Evolutionary conservation across 2,329 filamentous ascomycete genomes (phyloP).

Genomic region (Aspergillus sp.): DNA sequence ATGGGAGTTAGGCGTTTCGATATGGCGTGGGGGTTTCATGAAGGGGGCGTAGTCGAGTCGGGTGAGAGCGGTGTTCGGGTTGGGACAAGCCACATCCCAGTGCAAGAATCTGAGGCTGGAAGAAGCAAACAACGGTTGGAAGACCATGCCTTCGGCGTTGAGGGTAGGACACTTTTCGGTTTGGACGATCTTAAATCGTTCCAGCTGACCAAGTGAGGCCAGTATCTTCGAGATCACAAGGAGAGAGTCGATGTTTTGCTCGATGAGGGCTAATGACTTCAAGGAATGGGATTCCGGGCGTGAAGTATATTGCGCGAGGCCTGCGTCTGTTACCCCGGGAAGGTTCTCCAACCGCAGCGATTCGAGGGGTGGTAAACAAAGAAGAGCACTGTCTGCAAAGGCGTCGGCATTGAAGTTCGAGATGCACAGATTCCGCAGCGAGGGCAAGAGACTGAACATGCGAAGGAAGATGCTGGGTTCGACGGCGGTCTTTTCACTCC

Average conservation of each 20-base stretch:
- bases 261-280: conserved; percentile 49
- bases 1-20: conserved; percentile 40
- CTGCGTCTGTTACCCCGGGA: conserved; percentile 54
- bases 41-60: conserved; percentile 38
- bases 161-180: conserved; percentile 46
- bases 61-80: conserved; percentile 34
- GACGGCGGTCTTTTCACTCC: conserved; percentile 42
- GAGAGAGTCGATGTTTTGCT: conserved; percentile 53
- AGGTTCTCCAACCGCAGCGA: conserved; percentile 57
- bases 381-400: conserved; percentile 55
- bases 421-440: conserved; percentile 52
- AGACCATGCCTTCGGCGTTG: conserved; percentile 40
- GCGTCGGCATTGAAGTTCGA: conserved; percentile 53
- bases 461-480: conserved; percentile 56
- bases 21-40: conserved; percentile 29
- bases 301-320: conserved; percentile 51
- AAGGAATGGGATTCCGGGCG: conserved; percentile 46
- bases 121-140: conserved; percentile 50
- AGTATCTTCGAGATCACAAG: conserved; percentile 53
- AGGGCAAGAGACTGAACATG: conserved; percentile 52
- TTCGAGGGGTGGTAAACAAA: conserved; percentile 51
- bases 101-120: conserved; percentile 52
- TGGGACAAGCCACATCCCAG: conserved; percentile 51
- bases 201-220: conserved; percentile 44
- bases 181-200: conserved; percentile 53